Base-by-base conservation (phyloP, 306 rosid genomes). In the Prunus kanzakura region DNA sequence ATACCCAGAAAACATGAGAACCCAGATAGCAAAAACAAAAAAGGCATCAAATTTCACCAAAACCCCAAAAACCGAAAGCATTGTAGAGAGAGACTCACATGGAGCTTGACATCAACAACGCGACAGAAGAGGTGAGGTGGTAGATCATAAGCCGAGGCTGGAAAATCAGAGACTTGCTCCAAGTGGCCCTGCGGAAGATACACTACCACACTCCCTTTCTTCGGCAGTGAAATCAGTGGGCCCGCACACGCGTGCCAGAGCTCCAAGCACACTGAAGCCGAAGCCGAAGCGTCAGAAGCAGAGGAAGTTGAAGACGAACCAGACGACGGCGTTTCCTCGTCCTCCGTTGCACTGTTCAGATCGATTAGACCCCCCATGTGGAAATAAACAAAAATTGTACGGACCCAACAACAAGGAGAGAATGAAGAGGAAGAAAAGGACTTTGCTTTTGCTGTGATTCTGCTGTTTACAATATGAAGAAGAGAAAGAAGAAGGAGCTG, bases 221-320 rank as follows among this genome's bases (percentile, higher is more conserved):
- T 92, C 0, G 99, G 98, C 61, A 96, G 71, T 22, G 98, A 92
- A 84, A 91, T 91, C 83, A 91, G 71, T 25, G 99, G 99, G 4
- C 99, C 99, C 0, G 99, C 99, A 82, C 98, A 96, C 0, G 99
- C 99, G 78, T 96, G 99, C 99, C 98, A 96, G 3, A 96, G 90
- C 83, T 96, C 98, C 90, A 96, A 82, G 84, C 99, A 92, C 72
- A 92, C 92, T 9, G 98, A 81, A 45, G 89, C 75, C 4, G 84
- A 55, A 27, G 85, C 82, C 11, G 79, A 19, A 68, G 72, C 77
- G 29, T 88, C 89, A 0, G 96, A 88, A 18, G 77, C 89, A 69
- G 87, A 82, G 27, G 93, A 81, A 4, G 90, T 75, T 0, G 93
- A 77, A 72, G 92, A 80, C 18, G 91, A 82, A 63, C 71, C 85